Evolutionary conservation across 352 stramenopile genomes (phyloP).

Genomic region (Phytophthora quininea): DNA sequence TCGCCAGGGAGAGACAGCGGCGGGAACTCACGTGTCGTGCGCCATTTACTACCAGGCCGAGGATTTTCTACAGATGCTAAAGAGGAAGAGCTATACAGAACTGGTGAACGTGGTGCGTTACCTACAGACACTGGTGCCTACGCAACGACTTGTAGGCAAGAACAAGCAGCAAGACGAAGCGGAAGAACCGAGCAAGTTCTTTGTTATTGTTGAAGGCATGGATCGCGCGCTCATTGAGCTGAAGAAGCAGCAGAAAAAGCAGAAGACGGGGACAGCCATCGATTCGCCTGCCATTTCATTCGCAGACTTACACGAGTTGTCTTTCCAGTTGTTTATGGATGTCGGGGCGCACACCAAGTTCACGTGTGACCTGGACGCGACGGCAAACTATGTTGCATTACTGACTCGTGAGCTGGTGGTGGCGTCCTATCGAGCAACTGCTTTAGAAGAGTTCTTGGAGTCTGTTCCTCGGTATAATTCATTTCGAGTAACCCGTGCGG

Average conservation of each 20-base stretch:
- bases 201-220: constrained; percentile 70
- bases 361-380: constrained; percentile 59
- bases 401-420: constrained; percentile 64
- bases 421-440: constrained; percentile 40
- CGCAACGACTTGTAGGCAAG: not conserved
- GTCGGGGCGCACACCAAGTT: constrained; percentile 63
- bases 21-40: constrained; percentile 19
- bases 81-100: constrained; percentile 42
- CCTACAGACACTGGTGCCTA: constrained; percentile 25
- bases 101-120: constrained; percentile 38
- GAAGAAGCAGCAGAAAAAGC: constrained; percentile 54
- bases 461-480: constrained; percentile 60
- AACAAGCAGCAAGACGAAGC: not conserved
- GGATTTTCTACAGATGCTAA: constrained; percentile 46
- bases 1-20: constrained; percentile 10
- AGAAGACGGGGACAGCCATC: constrained; percentile 15
- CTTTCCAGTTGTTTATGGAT: constrained; percentile 77
- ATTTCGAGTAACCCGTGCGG: constrained; percentile 53
- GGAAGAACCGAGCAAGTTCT: constrained; percentile 36
- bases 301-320: constrained; percentile 61
- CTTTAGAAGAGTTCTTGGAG: constrained; percentile 63
- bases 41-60: constrained; percentile 53
- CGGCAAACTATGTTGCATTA: constrained; percentile 57
- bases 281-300: constrained; percentile 40
- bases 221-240: constrained; percentile 56